Conservation (phyloP, 2,329 filamentous ascomycete genomes). For the Hymenoscyphus fructigenus region DNA sequence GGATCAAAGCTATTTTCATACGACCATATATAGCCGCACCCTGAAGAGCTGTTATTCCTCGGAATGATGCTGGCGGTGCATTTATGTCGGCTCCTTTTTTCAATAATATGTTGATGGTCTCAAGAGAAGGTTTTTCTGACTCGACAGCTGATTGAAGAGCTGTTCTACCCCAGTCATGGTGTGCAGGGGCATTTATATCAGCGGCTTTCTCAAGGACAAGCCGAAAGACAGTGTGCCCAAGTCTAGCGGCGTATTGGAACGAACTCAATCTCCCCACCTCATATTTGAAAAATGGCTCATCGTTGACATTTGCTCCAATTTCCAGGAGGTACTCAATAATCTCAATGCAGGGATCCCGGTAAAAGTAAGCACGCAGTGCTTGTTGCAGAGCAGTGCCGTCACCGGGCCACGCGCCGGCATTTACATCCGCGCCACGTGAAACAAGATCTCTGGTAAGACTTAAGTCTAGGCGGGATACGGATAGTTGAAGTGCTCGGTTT, state of each 20-base stretch:
- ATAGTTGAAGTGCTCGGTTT: not conserved
- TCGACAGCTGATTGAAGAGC: not conserved
- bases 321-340: not conserved
- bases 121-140: not conserved
- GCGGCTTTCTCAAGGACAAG: not conserved
- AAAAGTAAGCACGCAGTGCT: not conserved
- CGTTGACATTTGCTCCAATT: not conserved
- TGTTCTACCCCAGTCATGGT: not conserved
- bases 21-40: conserved; percentile 10
- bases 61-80: not conserved
- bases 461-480: not conserved
- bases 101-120: not conserved
- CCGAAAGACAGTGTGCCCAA: not conserved
- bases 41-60: conserved; percentile 14
- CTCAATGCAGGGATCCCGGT: not conserved
- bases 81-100: conserved; percentile 5
- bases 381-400: not conserved
- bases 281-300: not conserved
- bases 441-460: not conserved
- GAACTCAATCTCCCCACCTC: not conserved
- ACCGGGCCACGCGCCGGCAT: not conserved
- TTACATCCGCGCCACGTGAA: not conserved
- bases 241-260: not conserved
- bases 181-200: not conserved
- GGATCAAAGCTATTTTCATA: conserved; percentile 9